A percentile compares a stretch with the other conserved stretches of the same genome.
These are phyloP conservation scores for Plenodomus tracheiphilus DNA, from an alignment of 2,329 filamentous ascomycete species.

Conservation along the genomic window DNA sequence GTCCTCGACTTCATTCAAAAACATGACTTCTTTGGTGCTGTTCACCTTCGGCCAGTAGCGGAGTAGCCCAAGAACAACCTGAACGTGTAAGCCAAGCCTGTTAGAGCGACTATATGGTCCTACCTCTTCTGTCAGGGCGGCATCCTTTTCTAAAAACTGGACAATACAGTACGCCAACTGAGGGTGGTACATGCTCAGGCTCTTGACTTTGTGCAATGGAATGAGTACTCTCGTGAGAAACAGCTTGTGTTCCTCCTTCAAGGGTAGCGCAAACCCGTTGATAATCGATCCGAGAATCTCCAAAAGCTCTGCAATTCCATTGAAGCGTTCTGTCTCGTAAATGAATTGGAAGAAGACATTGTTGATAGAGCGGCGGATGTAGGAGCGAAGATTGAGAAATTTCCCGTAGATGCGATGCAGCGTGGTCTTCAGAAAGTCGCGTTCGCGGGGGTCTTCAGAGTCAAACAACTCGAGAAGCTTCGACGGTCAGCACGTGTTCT, in stretches of 20 bases:
- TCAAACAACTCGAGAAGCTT: conserved; percentile 95
- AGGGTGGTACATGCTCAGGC: conserved; percentile 99
- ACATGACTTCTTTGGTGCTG: conserved; percentile 99
- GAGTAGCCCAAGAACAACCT: conserved; percentile 91
- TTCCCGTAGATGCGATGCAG: conserved; percentile 98
- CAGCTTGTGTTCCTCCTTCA: conserved; percentile 98
- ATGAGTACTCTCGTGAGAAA: conserved; percentile 93
- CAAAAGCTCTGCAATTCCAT: conserved; percentile 93
- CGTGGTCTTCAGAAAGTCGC: conserved; percentile 97
- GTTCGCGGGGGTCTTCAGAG: conserved; percentile 93
- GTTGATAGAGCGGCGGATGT: conserved; percentile 98
- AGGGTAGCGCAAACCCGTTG: conserved; percentile 93
- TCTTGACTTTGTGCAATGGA: conserved; percentile 97
- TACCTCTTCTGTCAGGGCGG: conserved; percentile 94
- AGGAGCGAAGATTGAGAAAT: conserved; percentile 95
- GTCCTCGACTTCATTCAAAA: conserved; percentile 97
- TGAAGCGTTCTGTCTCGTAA: conserved; percentile 98
- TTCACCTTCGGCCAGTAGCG: conserved; percentile 99
- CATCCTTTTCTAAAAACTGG: conserved; percentile 97
- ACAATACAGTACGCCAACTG: conserved; percentile 99
- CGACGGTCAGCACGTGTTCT: neutral
- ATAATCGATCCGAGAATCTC: conserved; percentile 99
- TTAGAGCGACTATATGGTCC: conserved; percentile 30
- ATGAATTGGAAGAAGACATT: conserved; percentile 99
- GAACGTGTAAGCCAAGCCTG: conserved; percentile 18